These are phyloP conservation scores for Trichophyton benhamiae DNA, from an alignment of 2,329 filamentous ascomycete species.

Conservation along the genomic window DNA sequence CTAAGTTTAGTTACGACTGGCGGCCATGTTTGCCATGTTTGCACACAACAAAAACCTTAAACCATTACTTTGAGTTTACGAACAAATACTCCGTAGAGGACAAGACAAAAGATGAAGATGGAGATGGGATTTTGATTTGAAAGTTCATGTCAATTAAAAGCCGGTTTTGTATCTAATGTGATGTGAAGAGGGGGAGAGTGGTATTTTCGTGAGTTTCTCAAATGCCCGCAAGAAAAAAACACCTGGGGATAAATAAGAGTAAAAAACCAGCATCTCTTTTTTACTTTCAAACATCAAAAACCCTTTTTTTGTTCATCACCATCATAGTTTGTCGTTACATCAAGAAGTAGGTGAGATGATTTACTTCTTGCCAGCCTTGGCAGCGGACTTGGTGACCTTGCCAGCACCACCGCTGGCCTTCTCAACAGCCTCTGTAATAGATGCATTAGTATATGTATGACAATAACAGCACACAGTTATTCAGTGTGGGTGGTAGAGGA, in stretches of 20 bases:
- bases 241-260: not conserved
- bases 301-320: constrained; percentile 3
- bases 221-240: constrained; percentile 1
- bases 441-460: not conserved
- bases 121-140: not conserved
- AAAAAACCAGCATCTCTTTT: not conserved
- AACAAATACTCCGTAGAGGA: not conserved
- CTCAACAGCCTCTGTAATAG: constrained; percentile 46
- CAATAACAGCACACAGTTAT: not conserved
- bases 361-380: constrained; percentile 66
- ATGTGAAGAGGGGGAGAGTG: constrained; percentile 1
- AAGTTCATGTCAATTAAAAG: constrained; percentile 1
- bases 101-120: not conserved
- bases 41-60: not conserved
- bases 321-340: constrained; percentile 2
- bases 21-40: not conserved
- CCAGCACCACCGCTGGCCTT: constrained; percentile 35
- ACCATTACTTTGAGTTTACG: too few relatives aligned
- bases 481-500: not conserved
- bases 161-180: not conserved
- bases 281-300: constrained; percentile 4
- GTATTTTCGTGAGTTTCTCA: constrained; percentile 1
- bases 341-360: constrained; percentile 12
- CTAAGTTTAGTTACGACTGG: too few relatives aligned
- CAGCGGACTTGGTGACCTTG: constrained; percentile 53